phyloP scores from a whole-genome alignment of 2,329 filamentous ascomycete genomes.

The Fusarium robinianum region DNA sequence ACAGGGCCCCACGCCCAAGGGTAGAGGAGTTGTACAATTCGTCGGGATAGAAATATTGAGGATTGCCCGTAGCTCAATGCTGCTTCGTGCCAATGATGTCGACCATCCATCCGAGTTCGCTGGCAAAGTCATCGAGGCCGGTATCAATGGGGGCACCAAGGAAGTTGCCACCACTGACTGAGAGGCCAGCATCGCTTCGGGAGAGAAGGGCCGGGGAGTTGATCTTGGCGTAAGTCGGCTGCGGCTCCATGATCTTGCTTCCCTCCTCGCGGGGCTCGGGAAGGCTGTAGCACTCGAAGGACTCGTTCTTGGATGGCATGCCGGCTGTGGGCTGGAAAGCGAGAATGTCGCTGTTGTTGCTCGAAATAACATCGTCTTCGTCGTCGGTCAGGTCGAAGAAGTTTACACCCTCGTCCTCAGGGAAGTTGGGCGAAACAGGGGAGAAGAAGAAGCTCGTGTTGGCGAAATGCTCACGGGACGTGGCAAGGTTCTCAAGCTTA shows the following conservation, averaged over 20 bases:
- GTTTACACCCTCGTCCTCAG: conserved; percentile 49
- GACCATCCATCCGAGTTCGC: conserved; percentile 58
- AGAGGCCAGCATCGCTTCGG: conserved; percentile 21
- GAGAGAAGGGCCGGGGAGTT: conserved; percentile 36
- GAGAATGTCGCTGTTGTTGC: conserved; percentile 44
- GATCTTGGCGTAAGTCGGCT: conserved; percentile 29
- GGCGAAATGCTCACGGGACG: conserved; percentile 37
- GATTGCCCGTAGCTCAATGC: conserved; percentile 16
- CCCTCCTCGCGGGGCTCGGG: conserved; percentile 41
- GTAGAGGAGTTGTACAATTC: conserved; percentile 15
- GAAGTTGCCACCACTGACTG: conserved; percentile 32
- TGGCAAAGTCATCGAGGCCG: conserved; percentile 48
- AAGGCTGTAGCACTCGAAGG: conserved; percentile 52
- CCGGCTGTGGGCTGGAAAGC: conserved; percentile 31
- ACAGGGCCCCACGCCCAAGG: conserved; percentile 6
- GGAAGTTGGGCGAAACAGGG: conserved; percentile 45
- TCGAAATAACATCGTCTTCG: conserved; percentile 45
- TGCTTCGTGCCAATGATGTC: conserved; percentile 48
- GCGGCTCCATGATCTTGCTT: conserved; percentile 23
- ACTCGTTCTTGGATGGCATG: conserved; percentile 21
- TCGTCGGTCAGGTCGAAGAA: conserved; percentile 55
- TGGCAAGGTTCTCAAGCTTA: conserved; percentile 30
- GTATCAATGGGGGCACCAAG: conserved; percentile 44
- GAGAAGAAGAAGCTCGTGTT: conserved; percentile 40
- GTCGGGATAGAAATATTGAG: conserved; percentile 7